Conservation (phyloP, 2,329 filamentous ascomycete genomes). For the Xylaria sp. region DNA sequence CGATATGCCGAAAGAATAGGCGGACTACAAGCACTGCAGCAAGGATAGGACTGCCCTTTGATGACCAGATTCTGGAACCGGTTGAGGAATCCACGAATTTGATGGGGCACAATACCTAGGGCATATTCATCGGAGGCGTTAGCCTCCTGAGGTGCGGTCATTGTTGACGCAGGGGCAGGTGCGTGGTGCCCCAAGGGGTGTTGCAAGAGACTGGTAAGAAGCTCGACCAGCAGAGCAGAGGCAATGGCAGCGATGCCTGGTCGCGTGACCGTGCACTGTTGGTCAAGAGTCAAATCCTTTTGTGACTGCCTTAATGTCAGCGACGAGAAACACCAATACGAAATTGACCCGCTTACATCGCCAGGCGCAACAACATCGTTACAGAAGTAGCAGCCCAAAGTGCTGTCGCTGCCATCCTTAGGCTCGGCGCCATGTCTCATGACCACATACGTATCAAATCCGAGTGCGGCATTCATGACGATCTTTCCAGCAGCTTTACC, state of each 20-base stretch:
- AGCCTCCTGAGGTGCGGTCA: constrained; percentile 57
- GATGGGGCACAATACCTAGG: constrained; percentile 79
- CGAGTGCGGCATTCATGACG: constrained; percentile 94
- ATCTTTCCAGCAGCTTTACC: constrained; percentile 93
- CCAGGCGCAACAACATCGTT: constrained; percentile 96
- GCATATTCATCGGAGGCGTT: constrained; percentile 66
- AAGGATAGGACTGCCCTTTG: constrained; percentile 79
- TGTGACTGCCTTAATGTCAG: constrained; percentile 72
- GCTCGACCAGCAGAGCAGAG: constrained; percentile 88
- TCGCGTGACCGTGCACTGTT: constrained; percentile 96
- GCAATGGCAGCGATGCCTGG: constrained; percentile 93
- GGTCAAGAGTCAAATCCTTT: constrained; percentile 94
- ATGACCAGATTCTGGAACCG: constrained; percentile 80
- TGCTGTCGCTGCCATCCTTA: constrained; percentile 65
- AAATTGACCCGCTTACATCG: constrained; percentile 73
- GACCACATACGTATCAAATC: constrained; percentile 96
- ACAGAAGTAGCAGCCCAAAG: constrained; percentile 96
- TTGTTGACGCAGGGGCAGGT: constrained; percentile 61
- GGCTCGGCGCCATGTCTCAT: constrained; percentile 89
- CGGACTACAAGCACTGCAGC: constrained; percentile 82
- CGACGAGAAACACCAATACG: constrained; percentile 19
- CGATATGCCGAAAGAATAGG: constrained; percentile 76
- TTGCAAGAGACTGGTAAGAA: constrained; percentile 87
- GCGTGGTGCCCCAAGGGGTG: constrained; percentile 78
- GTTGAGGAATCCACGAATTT: constrained; percentile 80